These are phyloP conservation scores for Achaetomiella virescens DNA, from an alignment of 495 filamentous ascomycete genomes.

Conservation along the genomic window DNA sequence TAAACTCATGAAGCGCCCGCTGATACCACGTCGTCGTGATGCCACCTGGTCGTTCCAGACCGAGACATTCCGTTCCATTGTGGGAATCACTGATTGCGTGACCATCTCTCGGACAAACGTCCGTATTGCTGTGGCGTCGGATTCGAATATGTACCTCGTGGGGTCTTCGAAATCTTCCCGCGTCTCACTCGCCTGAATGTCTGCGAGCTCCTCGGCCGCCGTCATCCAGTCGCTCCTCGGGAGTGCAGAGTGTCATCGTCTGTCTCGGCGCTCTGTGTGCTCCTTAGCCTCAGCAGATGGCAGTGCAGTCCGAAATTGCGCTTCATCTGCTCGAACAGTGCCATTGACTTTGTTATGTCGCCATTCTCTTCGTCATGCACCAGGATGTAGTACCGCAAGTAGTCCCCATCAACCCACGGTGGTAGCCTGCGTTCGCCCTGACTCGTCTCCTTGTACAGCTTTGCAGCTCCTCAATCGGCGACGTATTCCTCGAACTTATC, in stretches of 20 bases:
- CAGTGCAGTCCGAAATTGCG: constrained; percentile 93
- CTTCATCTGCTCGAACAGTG: constrained; percentile 95
- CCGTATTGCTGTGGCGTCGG: constrained; percentile 78
- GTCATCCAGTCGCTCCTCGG: constrained; percentile 84
- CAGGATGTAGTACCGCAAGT: constrained; percentile 89
- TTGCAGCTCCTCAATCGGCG: constrained; percentile 79
- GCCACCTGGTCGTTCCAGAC: constrained; percentile 97
- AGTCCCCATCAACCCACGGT: constrained; percentile 79
- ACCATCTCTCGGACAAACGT: constrained; percentile 89
- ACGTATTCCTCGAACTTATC: constrained; percentile 76
- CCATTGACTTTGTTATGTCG: constrained; percentile 81
- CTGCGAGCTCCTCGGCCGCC: constrained; percentile 73
- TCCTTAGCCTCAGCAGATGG: constrained; percentile 79
- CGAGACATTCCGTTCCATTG: constrained; percentile 85
- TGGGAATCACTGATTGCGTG: constrained; percentile 83
- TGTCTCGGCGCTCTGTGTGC: constrained; percentile 75
- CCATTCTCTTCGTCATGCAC: constrained; percentile 96
- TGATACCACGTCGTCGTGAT: constrained; percentile 78
- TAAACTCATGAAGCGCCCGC: constrained; percentile 84
- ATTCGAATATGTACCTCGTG: constrained; percentile 79
- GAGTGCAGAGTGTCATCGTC: constrained; percentile 84
- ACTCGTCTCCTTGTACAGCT: constrained; percentile 71
- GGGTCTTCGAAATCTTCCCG: constrained; percentile 62
- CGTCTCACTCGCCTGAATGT: constrained; percentile 54
- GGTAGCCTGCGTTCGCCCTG: constrained; percentile 62